A percentile compares a stretch with the other conserved stretches of the same genome.
Evolutionary conservation across 345 rosid species (phyloP).

Genomic region (Noccaea caerulescens): DNA sequence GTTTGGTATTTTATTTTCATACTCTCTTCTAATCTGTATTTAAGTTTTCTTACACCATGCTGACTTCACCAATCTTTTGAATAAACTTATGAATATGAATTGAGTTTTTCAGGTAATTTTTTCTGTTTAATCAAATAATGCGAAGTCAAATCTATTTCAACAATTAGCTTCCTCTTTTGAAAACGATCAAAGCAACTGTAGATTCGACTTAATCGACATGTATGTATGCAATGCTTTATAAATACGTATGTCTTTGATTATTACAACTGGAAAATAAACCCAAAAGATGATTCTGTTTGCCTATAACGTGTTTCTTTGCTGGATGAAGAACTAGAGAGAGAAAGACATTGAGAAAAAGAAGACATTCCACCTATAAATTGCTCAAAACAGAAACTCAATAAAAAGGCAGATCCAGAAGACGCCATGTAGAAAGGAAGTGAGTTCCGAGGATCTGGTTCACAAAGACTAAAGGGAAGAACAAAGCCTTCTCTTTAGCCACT

Average conservation of each 20-base stretch:
- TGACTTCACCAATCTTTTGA: background rate
- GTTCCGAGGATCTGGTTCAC: conserved; percentile 15
- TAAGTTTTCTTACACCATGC: background rate
- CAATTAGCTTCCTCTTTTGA: too few species aligned
- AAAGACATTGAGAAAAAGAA: conserved; percentile 4
- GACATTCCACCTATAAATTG: conserved; percentile 32
- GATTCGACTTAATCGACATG: too few species aligned
- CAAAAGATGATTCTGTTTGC: conserved; percentile 29
- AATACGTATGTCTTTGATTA: too few species aligned
- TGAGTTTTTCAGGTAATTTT: too few species aligned
- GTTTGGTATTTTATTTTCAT: background rate
- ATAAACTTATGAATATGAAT: too few species aligned
- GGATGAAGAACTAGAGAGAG: conserved; percentile 11
- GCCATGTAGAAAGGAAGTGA: conserved; percentile 30
- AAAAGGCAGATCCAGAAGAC: conserved; percentile 23
- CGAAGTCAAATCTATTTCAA: too few species aligned
- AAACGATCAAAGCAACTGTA: too few species aligned
- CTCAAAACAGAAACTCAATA: conserved; percentile 31
- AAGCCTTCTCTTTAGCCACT: conserved; percentile 61
- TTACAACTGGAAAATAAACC: conserved; percentile 10
- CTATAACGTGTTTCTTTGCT: conserved; percentile 25
- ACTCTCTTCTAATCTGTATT: background rate
- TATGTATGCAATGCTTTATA: too few species aligned
- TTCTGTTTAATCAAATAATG: too few species aligned
- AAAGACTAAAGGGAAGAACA: conserved; percentile 27